Evolutionary conservation across 1,284 basidiomycete species (phyloP).

Genomic region (Cerrena zonata): DNA sequence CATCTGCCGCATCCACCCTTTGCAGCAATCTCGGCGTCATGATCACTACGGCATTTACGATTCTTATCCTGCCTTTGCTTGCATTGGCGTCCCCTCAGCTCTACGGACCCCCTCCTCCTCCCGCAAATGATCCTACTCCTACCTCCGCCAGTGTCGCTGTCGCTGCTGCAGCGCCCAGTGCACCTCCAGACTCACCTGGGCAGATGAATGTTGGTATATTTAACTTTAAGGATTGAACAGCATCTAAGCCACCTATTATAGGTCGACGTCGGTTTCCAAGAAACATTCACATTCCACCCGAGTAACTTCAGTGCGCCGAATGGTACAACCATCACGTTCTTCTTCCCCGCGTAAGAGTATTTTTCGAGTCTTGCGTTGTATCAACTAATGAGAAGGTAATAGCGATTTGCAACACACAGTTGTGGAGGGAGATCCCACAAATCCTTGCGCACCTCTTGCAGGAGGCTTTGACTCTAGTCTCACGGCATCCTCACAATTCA

Average conservation of each 20-base stretch:
- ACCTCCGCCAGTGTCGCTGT: conserved; percentile 15
- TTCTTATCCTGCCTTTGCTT: conserved; percentile 31
- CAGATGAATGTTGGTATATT: conserved; percentile 38
- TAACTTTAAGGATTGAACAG: not conserved
- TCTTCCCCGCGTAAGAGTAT: conserved; percentile 46
- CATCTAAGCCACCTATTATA: conserved; percentile 17
- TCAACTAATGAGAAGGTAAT: too few species aligned
- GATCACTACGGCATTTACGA: conserved; percentile 17
- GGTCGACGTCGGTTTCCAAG: conserved; percentile 42
- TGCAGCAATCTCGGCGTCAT: conserved; percentile 8
- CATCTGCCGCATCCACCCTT: not conserved
- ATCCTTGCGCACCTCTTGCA: conserved; percentile 12
- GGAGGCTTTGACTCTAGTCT: conserved; percentile 13
- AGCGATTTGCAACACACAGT: too few species aligned
- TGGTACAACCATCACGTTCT: conserved; percentile 49
- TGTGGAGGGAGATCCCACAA: conserved; percentile 9
- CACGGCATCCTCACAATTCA: conserved; percentile 5
- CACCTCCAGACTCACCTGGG: conserved; percentile 11
- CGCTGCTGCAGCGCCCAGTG: conserved; percentile 41
- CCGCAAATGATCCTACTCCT: conserved; percentile 12
- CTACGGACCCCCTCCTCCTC: conserved; percentile 11
- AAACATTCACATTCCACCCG: conserved; percentile 39
- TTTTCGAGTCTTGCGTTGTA: too few species aligned
- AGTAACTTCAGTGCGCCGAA: conserved; percentile 42
- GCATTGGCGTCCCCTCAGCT: conserved; percentile 27